Evolutionary conservation across 2,329 filamentous ascomycete species (phyloP).

Genomic region (Trichoderma atroviride): DNA sequence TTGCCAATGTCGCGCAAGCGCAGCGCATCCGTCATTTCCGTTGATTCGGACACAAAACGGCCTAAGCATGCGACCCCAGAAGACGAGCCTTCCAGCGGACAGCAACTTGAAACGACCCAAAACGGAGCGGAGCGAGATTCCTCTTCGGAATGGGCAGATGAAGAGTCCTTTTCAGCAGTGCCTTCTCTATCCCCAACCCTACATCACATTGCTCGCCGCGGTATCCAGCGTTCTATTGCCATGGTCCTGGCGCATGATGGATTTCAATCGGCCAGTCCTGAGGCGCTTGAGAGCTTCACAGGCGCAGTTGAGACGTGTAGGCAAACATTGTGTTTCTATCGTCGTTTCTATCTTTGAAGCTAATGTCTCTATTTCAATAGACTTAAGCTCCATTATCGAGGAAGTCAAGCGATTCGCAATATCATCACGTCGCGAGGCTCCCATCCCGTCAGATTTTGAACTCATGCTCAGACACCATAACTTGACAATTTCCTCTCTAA

Average conservation of each 20-base stretch:
- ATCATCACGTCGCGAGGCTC: constrained; percentile 54
- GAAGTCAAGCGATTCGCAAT: constrained; percentile 52
- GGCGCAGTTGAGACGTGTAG: constrained; percentile 60
- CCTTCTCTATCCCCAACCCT: constrained; percentile 36
- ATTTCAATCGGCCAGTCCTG: constrained; percentile 56
- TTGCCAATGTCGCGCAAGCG: constrained; percentile 44
- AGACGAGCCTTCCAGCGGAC: neutral
- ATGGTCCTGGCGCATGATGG: constrained; percentile 60
- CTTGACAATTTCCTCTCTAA: constrained; percentile 53
- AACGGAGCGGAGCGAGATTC: neutral
- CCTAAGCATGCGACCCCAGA: constrained; percentile 26
- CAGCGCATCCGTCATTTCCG: constrained; percentile 37
- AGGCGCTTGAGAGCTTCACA: constrained; percentile 63
- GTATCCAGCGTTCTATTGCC: constrained; percentile 58
- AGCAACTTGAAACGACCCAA: neutral
- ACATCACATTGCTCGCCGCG: constrained; percentile 39
- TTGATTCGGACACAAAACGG: constrained; percentile 39
- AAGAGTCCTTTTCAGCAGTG: constrained; percentile 20
- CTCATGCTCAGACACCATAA: constrained; percentile 55
- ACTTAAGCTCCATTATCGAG: constrained; percentile 52
- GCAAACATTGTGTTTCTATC: constrained; percentile 38
- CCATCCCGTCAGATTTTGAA: constrained; percentile 61
- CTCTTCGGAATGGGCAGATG: neutral
- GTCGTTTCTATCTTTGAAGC: neutral
- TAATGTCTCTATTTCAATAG: constrained; percentile 40